phyloP scores from a whole-genome alignment of 2,329 filamentous ascomycete genomes.

The Aspergillus flavus region DNA sequence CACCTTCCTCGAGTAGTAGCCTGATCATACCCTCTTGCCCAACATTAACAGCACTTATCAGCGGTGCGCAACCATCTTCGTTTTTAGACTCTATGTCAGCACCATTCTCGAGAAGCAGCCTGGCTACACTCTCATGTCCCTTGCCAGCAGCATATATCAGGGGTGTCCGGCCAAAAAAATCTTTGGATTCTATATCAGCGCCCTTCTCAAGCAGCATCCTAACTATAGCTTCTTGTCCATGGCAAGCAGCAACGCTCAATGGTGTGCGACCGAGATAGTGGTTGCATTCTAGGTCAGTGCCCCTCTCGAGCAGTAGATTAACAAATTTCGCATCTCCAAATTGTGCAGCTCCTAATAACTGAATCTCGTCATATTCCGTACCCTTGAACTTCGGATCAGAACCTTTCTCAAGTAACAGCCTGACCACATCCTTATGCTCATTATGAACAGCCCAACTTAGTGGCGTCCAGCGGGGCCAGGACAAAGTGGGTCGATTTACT shows the following conservation, averaged over 20 bases:
- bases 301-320: neutral
- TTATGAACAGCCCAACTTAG: no score
- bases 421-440: neutral
- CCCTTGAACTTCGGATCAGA: neutral
- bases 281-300: neutral
- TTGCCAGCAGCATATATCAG: no score
- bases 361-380: neutral
- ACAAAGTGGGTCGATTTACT: no score
- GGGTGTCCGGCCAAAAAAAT: neutral
- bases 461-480: no score
- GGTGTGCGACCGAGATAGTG: neutral
- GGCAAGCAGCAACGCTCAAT: neutral
- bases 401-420: neutral
- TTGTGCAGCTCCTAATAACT: neutral
- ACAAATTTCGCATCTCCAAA: neutral
- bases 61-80: no score
- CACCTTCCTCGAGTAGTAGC: neutral
- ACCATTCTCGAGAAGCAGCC: no score
- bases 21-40: neutral
- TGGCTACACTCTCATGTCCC: no score
- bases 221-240: neutral
- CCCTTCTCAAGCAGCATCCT: neutral
- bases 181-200: neutral
- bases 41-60: neutral
- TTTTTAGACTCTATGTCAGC: no score